Evolutionary conservation across 2,329 filamentous ascomycete species (phyloP), one percentile per base, ranked within the genome.

Genomic region (Ophiosphaerella korrae): DNA sequence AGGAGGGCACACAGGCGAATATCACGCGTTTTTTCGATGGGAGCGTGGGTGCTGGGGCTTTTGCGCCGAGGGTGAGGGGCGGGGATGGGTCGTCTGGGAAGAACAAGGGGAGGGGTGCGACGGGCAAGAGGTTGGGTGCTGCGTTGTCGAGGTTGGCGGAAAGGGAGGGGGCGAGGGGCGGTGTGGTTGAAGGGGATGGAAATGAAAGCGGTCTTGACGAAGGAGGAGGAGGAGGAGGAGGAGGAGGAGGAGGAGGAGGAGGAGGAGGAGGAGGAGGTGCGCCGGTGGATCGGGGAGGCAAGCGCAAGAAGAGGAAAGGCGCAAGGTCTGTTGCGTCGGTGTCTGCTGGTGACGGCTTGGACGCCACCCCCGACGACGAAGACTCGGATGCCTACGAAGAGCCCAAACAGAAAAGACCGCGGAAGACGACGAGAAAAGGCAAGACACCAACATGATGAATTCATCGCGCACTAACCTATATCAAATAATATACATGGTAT

Each of bases 1-100:
- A 85, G 24, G 94, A 97, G 75, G 94, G 94, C 6, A 97, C 93
- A 14, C 94, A 99, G 78, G 87, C 86, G 51, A 99, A 99, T 63
- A 96, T 99, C 59, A 99, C 94, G n/a, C 82, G 87, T 21, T 99
- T 87, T 73, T 97, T 97, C 71, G 84, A 85, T 11, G 93, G 93
- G 0, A 75, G 78, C 4, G 86, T 91, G 0, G 89, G 89, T 0
- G 82, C 81, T 0, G 89, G 89, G 0, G 84, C 82, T 0, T 92
- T 90, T 75, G 89, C 83, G 21, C 90, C 89, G 0, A 82, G 88
- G 48, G 85, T 87, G 56, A 84, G 79, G 48, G 74, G 77, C 23
- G 81, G 76, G 11, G 62, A 36, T 52, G 63, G 61, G 9, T 84
- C 83, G 33, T 92, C 88, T 66, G 88, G 69, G 40, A 64, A 62